Base-by-base conservation (phyloP, 1,284 basidiomycete genomes). In the Puccinia triticina region DNA sequence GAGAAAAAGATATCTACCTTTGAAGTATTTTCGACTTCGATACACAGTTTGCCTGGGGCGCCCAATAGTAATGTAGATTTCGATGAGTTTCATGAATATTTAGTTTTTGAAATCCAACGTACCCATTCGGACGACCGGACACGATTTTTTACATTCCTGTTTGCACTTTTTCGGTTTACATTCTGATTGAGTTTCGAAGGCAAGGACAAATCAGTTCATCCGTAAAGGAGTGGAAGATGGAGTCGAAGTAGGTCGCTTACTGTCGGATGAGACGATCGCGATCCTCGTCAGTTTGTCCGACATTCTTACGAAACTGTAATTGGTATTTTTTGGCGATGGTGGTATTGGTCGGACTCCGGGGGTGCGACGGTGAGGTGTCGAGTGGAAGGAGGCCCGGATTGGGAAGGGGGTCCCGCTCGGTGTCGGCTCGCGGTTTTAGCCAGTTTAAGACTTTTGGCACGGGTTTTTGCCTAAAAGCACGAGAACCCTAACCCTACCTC, bases 71-170 rank as follows among this genome's bases (percentile, higher is more conserved):
- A 11, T n/a, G 21, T 61, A n/a, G 32, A 57, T 50, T 50, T 72
- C 48, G 46, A 53, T 73, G 26, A 73, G 71, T 32, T 34, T 61
- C 8, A 32, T 12, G 29, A 34, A 74, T 78, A 32, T 12, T 26
- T 2, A 29, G 14, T 74, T 50, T 34, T 40, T 50, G 57, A 34
- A 46, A 32, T 77, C 21, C 43, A 29, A 88, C 91, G 84, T 84
- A 94, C 93, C 95, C 96, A 97, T 98, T 89, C 95, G 95, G 82
- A 97, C 95, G 77, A 98, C 96, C 57, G 95, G 96, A 90, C 95
- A 98, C 88, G 94, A 96, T 92, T 94, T 94, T 90, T 94, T 95
- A 88, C 94, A 95, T 88, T 95, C 94, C 86, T 94, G 93, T 14
- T 93, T 92, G 86, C 94, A 95, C 83, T 85, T 85, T 80, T 86